Percentiles rank a stretch among this genome's conserved stretches.
phyloP scores from a whole-genome alignment of 179 eudicot species.

The Vitellaria paradoxa region DNA sequence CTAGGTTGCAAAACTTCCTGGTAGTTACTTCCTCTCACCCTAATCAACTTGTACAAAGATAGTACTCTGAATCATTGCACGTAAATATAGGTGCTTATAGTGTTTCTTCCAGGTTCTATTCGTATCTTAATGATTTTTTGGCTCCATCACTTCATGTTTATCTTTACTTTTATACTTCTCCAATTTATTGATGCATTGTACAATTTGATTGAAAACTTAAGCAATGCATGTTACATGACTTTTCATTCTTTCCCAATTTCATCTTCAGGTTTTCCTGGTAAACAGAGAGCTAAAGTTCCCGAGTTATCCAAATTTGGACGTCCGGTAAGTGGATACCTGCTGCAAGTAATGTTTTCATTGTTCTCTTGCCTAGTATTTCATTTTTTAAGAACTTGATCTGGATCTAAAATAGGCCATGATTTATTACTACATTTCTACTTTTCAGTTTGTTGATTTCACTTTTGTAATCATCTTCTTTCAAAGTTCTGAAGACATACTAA shows the following conservation, averaged over 20 bases:
- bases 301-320: slow-evolving; percentile 91
- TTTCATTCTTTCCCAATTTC: slow-evolving; percentile 4
- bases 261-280: slow-evolving; percentile 64
- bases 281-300: slow-evolving; percentile 73
- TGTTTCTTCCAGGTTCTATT: neutral
- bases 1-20: no score
- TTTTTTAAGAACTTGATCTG: neutral
- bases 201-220: slow-evolving; percentile 1
- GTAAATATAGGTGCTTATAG: neutral
- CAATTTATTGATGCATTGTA: neutral
- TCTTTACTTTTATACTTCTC: neutral
- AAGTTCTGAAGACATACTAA: neutral
- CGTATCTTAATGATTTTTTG: no score
- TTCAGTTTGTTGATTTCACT: neutral
- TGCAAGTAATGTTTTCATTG: slow-evolving; percentile 6
- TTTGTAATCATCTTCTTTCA: neutral
- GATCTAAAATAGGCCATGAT: neutral
- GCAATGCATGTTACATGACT: neutral
- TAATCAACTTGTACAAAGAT: no score
- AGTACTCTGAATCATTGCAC: neutral
- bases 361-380: neutral
- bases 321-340: slow-evolving; percentile 52
- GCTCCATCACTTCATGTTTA: neutral
- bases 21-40: no score
- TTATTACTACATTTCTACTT: neutral